A percentile compares a stretch with the other conserved stretches of the same genome.
These are phyloP conservation scores for Phoma sp. DNA, from an alignment of 2,329 filamentous ascomycete genomes.

Conservation along the genomic window DNA sequence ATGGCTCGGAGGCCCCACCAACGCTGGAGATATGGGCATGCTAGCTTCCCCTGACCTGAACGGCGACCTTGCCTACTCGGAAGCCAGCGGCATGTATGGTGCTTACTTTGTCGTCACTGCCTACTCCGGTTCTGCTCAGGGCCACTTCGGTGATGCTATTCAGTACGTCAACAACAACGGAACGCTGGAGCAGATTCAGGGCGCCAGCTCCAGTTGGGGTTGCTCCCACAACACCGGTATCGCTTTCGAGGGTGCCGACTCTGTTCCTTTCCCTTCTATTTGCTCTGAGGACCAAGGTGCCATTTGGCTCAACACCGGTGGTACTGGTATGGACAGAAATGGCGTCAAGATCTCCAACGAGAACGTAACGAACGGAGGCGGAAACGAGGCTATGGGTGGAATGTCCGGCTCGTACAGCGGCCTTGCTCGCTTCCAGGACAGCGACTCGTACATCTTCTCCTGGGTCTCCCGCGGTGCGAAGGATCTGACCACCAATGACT, in stretches of 20 bases:
- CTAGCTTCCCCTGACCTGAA: slow-evolving; percentile 65
- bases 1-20: slow-evolving; percentile 64
- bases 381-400: slow-evolving; percentile 67
- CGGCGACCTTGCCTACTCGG: slow-evolving; percentile 68
- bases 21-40: slow-evolving; percentile 57
- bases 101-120: slow-evolving; percentile 69
- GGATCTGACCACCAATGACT: slow-evolving; percentile 62
- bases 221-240: slow-evolving; percentile 72
- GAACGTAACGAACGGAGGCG: slow-evolving; percentile 66
- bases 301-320: slow-evolving; percentile 70
- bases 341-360: slow-evolving; percentile 70
- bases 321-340: slow-evolving; percentile 66
- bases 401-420: slow-evolving; percentile 69
- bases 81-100: slow-evolving; percentile 63
- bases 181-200: slow-evolving; percentile 58
- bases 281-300: slow-evolving; percentile 69
- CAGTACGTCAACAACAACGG: slow-evolving; percentile 60
- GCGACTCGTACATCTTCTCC: slow-evolving; percentile 65
- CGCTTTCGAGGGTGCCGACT: slow-evolving; percentile 67
- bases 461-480: slow-evolving; percentile 69
- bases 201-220: slow-evolving; percentile 65
- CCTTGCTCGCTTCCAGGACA: slow-evolving; percentile 62
- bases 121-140: slow-evolving; percentile 61
- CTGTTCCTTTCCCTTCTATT: slow-evolving; percentile 64
- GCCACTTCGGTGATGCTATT: slow-evolving; percentile 67